Base-by-base conservation (phyloP, 495 filamentous ascomycete genomes). In the Talaromyces nanjingensis region DNA sequence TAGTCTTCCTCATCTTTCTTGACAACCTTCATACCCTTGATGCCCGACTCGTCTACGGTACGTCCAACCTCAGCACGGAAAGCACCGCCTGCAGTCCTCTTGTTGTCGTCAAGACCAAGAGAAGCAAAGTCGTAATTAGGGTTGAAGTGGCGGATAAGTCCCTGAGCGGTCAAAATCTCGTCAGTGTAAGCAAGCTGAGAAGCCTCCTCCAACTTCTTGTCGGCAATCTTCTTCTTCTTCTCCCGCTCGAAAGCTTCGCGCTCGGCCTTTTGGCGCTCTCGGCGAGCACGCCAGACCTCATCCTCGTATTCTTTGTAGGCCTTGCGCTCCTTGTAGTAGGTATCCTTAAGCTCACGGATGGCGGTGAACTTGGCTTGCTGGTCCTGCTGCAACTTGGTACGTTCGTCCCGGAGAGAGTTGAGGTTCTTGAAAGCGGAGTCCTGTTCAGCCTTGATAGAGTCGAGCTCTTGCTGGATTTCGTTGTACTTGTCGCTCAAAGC, bases 1-100 rank as follows among this genome's bases (percentile, higher is more conserved):
- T 96, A 97, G 65, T 90, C 88, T 12, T 96, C 93, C 59, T 96
- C 91, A 11, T 91, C 83, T 83, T 97, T 97, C 76, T 86, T 88
- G 34, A 87, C 74, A 16, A 97, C 76, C 67, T 81, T 84, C 60
- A 84, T 88, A 49, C 94, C 94, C 82, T 92, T 92, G 63, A 93
- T 80, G 60, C 79, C 85, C 14, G 86, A 81, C 67, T 85, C 87
- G 63, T 94, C 91, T 12, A 97, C 88, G 39, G 84, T 96, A 67
- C 93, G 89, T 68, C 86, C 86, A 58, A 92, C 85, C 67, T 88
- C 79, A 34, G 94, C 93, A 58, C 86, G 84, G 74, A 91, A 91
- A 66, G 84, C 82, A 69, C 87, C 82, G n/a, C 83, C 79, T 68
- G 88, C 79, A 59, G 85, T 83, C 69, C 90, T 84, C 69, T 91